phyloP scores from a whole-genome alignment of 1,284 basidiomycete species.

The Trichosporon sp. region DNA sequence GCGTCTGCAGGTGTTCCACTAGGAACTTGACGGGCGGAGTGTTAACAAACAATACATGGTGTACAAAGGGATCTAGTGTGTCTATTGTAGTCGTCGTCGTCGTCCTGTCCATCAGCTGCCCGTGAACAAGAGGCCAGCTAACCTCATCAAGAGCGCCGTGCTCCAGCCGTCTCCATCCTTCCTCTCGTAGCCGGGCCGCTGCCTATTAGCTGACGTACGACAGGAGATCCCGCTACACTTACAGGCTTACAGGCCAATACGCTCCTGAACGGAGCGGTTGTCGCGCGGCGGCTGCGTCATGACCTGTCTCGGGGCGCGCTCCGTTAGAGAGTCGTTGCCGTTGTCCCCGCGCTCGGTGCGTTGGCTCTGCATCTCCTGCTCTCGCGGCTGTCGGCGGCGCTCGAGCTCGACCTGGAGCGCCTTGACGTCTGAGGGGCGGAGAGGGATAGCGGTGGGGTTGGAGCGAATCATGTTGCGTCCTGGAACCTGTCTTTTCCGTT shows the following conservation, averaged over 20 bases:
- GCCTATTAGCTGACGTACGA: no score
- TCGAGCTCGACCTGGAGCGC: constrained; percentile 50
- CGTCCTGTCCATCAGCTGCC: no score
- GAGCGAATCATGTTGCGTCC: constrained; percentile 48
- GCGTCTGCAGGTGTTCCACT: no score
- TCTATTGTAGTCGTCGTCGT: background rate
- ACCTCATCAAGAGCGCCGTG: no score
- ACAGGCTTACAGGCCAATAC: background rate
- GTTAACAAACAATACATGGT: background rate
- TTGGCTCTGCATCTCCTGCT: constrained; percentile 10
- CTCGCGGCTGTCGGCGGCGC: constrained; percentile 32
- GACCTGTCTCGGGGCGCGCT: constrained; percentile 9
- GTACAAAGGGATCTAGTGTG: background rate
- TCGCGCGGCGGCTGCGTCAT: constrained; percentile 15
- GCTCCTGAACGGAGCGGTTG: background rate
- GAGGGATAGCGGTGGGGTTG: constrained; percentile 52
- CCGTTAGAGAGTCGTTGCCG: constrained; percentile 4
- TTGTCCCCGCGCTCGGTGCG: constrained; percentile 11
- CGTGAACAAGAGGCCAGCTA: no score
- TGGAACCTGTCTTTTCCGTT: no score
- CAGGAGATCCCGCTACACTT: no score
- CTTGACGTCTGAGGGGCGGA: constrained; percentile 50
- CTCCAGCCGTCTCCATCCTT: no score
- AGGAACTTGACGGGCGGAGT: background rate
- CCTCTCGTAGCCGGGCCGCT: no score